Conservation (phyloP, 2,329 filamentous ascomycete genomes). For the Ophiostoma pallidulum region DNA sequence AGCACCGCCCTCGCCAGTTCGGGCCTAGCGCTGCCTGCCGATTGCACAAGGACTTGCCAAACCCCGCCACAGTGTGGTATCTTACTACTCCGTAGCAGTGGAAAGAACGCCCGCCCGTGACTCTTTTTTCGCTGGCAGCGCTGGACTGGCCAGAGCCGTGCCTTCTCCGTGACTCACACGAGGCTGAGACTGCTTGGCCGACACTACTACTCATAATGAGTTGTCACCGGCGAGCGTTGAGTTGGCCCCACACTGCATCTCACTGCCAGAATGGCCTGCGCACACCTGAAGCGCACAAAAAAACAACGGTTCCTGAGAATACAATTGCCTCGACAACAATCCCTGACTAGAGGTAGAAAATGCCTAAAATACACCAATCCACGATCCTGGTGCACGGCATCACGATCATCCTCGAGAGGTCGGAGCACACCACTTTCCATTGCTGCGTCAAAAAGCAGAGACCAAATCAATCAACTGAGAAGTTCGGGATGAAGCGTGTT, state of each 20-base stretch:
- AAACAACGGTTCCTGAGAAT: too few species aligned
- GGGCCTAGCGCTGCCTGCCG: not conserved
- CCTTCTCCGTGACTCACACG: conserved; percentile 11
- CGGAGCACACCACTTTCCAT: too few species aligned
- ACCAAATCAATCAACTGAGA: too few species aligned
- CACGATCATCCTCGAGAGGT: too few species aligned
- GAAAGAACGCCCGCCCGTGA: conserved; percentile 1
- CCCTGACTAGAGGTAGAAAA: too few species aligned
- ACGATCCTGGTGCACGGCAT: too few species aligned
- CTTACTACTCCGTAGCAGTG: not conserved
- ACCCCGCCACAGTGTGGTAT: conserved; percentile 4
- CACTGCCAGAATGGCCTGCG: too few species aligned
- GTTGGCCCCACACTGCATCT: conserved; percentile 3
- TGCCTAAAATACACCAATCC: too few species aligned
- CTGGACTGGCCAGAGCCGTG: not conserved
- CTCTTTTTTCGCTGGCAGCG: conserved; percentile 1
- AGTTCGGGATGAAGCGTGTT: too few species aligned
- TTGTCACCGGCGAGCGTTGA: not conserved
- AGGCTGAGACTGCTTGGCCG: conserved; percentile 9
- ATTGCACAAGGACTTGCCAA: not conserved
- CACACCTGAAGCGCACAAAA: too few species aligned
- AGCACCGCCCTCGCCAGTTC: not conserved
- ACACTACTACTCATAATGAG: conserved; percentile 12
- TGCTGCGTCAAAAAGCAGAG: too few species aligned
- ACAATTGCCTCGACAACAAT: too few species aligned